Conservation (phyloP, 371 early-diverging fungal genomes). For the Coemansia sp. region DNA sequence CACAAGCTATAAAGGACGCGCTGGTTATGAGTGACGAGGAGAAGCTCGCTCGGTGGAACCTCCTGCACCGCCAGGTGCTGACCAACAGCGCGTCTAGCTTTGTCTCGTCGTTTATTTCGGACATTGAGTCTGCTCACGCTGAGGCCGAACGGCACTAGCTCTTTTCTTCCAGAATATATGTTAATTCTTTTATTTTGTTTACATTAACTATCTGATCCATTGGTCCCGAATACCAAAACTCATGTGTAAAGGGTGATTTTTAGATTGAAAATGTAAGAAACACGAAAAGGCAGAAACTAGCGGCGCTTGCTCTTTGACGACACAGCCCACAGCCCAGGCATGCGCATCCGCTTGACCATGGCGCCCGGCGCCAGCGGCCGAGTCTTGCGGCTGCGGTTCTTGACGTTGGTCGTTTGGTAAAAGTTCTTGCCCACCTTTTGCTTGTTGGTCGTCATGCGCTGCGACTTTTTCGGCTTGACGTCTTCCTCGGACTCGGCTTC, state of each 20-base stretch:
- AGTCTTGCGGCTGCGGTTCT: conserved; percentile 82
- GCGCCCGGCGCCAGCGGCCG: conserved; percentile 63
- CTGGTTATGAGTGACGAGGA: conserved; percentile 83
- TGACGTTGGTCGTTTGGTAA: conserved; percentile 88
- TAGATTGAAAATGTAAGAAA: neutral
- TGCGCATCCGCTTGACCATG: conserved; percentile 49
- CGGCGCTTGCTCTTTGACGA: conserved; percentile 6
- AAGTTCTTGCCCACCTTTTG: conserved; percentile 79
- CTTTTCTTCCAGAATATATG: neutral
- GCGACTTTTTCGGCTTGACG: conserved; percentile 54
- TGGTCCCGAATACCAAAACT: too few species aligned
- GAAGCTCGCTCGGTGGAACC: conserved; percentile 70
- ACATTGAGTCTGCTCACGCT: conserved; percentile 47
- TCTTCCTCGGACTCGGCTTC: conserved; percentile 27
- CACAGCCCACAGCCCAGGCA: conserved; percentile 42
- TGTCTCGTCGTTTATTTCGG: conserved; percentile 82
- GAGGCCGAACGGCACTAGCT: neutral
- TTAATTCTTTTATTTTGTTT: neutral
- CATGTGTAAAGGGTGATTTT: too few species aligned
- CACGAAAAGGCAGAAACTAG: neutral
- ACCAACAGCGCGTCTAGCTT: conserved; percentile 90
- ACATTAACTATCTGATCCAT: too few species aligned
- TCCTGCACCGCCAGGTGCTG: conserved; percentile 83
- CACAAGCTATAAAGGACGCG: conserved; percentile 87
- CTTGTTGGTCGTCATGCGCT: conserved; percentile 83